Conservation (phyloP, 2,329 filamentous ascomycete species). For the Aspergillus phoenicis region DNA sequence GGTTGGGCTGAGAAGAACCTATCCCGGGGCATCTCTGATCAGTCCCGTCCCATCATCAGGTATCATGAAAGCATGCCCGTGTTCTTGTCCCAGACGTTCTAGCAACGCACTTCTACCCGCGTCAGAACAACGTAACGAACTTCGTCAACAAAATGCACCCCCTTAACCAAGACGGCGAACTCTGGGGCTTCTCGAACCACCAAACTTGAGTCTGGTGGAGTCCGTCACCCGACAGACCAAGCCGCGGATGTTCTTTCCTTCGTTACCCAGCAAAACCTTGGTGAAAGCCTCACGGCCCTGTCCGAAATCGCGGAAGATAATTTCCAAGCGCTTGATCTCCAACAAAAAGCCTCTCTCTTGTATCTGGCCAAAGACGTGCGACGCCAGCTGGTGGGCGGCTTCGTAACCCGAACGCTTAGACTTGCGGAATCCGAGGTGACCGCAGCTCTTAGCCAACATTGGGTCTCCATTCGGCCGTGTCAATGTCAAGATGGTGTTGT, state of each 20-base stretch:
- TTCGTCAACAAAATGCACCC: constrained; percentile 8
- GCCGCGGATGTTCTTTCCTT: constrained; percentile 73
- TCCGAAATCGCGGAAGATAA: constrained; percentile 84
- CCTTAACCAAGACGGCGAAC: constrained; percentile 74
- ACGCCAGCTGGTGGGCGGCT: constrained; percentile 84
- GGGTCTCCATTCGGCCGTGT: constrained; percentile 78
- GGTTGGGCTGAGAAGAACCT: background rate
- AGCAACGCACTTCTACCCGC: background rate
- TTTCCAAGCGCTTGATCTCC: constrained; percentile 75
- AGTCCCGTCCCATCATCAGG: background rate
- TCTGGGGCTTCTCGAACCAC: constrained; percentile 82
- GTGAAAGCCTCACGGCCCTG: constrained; percentile 82
- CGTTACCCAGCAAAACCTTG: constrained; percentile 84
- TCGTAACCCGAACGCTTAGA: constrained; percentile 80
- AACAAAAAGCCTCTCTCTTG: constrained; percentile 77
- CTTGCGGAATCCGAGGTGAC: constrained; percentile 92
- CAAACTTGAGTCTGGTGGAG: constrained; percentile 89
- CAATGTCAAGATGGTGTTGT: constrained; percentile 94
- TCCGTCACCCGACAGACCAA: constrained; percentile 82
- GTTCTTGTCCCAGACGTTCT: background rate
- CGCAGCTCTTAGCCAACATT: constrained; percentile 77
- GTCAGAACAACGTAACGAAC: background rate
- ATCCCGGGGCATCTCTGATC: background rate
- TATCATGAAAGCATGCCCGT: background rate
- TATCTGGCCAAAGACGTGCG: constrained; percentile 80